Base-by-base conservation (phyloP, 1,139 yeast species). In the Protomyces macrosporus region DNA sequence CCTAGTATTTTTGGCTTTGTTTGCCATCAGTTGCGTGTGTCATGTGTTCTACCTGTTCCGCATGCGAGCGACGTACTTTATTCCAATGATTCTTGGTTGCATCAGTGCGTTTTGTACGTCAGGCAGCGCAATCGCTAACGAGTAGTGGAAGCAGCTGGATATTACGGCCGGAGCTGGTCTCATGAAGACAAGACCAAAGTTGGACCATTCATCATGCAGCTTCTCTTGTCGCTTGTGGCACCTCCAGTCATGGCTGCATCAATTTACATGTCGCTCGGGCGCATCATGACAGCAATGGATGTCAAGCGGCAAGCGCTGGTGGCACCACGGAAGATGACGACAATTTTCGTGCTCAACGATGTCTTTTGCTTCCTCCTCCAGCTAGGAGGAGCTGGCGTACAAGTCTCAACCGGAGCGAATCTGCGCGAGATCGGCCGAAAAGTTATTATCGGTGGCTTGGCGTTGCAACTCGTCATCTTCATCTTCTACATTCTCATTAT, bases 341-440 rank as follows among this genome's bases (percentile, higher is more conserved):
- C 37, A 12, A 34, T 30, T 12, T 50, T 50, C 37, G 37, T 50
- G 37, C 53, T 50, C 37, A 50, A 50, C 14, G 53, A 50, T 32
- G 53, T 50, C 6, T 50, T 50, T 32, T 50, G 53, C 53, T 50
- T 50, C 36, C 53, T 50, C 37, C 53, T 50, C n/a, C 53, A 50
- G 36, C 35, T 50, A 4, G 53, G 53, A n/a, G 53, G 53, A 32
- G 53, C 16, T 34, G 53, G 53, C 36, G 35, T 34, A 32, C 53
- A 50, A 34, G 53, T 50, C 53, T 32, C 37, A 10, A 34, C 53
- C 6, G 37, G 53, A 32, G 53, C 35, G 53, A 50, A 50, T 1
- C 37, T 34, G 37, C 53, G 53, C 35, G 53, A 50, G 36, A 50
- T 50, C 23, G 53, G 53, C 6, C 53, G 53, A 12, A 50, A 50